phyloP scores from a whole-genome alignment of 805 yeast species.

The Cyberlindnera xishuangbannaensis region DNA sequence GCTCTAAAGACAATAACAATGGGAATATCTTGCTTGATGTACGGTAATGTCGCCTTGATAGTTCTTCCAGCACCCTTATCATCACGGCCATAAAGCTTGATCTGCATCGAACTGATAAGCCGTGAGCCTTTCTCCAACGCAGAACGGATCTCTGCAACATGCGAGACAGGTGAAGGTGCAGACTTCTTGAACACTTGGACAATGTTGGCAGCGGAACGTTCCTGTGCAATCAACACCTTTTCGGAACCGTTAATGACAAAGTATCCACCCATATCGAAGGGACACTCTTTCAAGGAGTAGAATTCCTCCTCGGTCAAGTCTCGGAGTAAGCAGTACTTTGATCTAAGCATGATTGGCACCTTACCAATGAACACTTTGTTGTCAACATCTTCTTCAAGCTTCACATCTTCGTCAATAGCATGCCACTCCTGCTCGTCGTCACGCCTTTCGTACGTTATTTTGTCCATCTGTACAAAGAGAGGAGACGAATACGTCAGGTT shows the following conservation, averaged over 20 bases:
- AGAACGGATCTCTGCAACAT: conserved; percentile 92
- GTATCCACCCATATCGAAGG: conserved; percentile 99
- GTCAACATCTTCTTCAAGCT: conserved; percentile 50
- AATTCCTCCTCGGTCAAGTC: conserved; percentile 89
- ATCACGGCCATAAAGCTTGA: conserved; percentile 82
- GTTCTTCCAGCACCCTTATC: conserved; percentile 75
- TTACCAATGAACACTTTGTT: conserved; percentile 90
- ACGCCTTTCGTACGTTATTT: conserved; percentile 76
- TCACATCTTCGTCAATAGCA: conserved; percentile 48
- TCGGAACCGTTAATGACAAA: conserved; percentile 98
- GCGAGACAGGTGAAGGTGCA: conserved; percentile 94
- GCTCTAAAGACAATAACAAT: conserved; percentile 97
- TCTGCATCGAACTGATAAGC: conserved; percentile 88
- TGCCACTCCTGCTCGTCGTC: conserved; percentile 70
- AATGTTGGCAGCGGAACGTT: conserved; percentile 95
- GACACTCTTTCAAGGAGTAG: conserved; percentile 95
- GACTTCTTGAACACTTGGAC: conserved; percentile 98
- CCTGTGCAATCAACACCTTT: conserved; percentile 97
- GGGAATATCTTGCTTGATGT: conserved; percentile 94
- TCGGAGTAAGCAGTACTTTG: conserved; percentile 90
- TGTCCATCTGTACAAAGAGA: conserved; percentile 91
- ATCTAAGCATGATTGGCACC: conserved; percentile 96
- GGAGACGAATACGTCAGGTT: conserved; percentile 96
- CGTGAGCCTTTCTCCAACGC: conserved; percentile 98
- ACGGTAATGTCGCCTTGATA: conserved; percentile 92